These are phyloP conservation scores for Cutaneotrichosporon cavernicola DNA, from an alignment of 1,284 basidiomycete genomes.

Conservation along the genomic window DNA sequence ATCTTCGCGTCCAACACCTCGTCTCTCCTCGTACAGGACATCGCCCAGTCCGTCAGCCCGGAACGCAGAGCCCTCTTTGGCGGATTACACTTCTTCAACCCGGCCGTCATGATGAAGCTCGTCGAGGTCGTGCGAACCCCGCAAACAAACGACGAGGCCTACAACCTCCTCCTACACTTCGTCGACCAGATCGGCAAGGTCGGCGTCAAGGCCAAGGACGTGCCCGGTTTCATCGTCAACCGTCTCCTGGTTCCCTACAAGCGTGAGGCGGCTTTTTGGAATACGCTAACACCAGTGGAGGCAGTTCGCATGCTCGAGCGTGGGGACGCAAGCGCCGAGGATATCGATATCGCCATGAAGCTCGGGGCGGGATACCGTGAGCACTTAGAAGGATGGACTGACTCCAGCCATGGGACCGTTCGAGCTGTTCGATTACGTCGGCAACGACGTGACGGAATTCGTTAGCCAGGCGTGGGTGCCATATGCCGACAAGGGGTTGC, in stretches of 20 bases:
- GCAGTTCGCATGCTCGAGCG: conserved; percentile 61
- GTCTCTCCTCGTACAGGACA: conserved; percentile 57
- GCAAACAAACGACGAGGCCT: conserved; percentile 55
- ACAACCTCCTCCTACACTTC: conserved; percentile 55
- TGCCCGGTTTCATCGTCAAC: conserved; percentile 60
- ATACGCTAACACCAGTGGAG: conserved; percentile 50
- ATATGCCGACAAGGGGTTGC: conserved; percentile 53
- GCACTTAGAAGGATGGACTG: not conserved
- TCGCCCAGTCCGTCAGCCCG: conserved; percentile 50
- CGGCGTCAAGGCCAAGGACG: conserved; percentile 60
- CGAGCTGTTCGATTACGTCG: conserved; percentile 60
- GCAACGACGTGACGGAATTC: conserved; percentile 54
- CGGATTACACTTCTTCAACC: conserved; percentile 60
- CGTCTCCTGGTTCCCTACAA: conserved; percentile 58
- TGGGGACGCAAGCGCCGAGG: conserved; percentile 59
- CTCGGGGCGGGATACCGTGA: conserved; percentile 58
- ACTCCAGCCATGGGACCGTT: conserved; percentile 55
- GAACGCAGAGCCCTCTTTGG: conserved; percentile 53
- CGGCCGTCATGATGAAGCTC: conserved; percentile 59
- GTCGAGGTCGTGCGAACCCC: conserved; percentile 59
- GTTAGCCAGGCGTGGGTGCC: conserved; percentile 59
- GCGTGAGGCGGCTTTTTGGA: conserved; percentile 38
- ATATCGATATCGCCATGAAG: conserved; percentile 63
- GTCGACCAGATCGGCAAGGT: conserved; percentile 58
- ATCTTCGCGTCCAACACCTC: conserved; percentile 62